Percentiles rank a stretch among this genome's conserved stretches.
These are phyloP conservation scores for Mycena filopes DNA, from an alignment of 768 basidiomycete species.

Conservation along the genomic window DNA sequence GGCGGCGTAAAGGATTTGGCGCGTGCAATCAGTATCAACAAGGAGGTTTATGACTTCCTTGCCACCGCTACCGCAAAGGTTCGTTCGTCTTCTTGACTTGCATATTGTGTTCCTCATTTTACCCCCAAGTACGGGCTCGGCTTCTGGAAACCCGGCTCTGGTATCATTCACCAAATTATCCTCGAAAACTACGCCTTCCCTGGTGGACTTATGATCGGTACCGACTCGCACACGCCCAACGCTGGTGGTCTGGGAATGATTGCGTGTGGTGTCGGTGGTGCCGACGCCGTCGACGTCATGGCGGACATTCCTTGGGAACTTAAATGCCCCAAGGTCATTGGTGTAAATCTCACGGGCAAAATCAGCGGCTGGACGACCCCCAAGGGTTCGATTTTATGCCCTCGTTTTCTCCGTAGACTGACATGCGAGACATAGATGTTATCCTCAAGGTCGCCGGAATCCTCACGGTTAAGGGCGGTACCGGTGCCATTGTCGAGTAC, in stretches of 20 bases:
- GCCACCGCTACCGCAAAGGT: slow-evolving; percentile 96
- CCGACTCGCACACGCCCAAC: slow-evolving; percentile 99
- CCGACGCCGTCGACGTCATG: slow-evolving; percentile 99
- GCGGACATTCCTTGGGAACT: slow-evolving; percentile 98
- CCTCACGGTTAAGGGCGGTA: slow-evolving; percentile 99
- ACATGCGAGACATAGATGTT: slow-evolving; percentile 70
- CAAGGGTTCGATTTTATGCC: slow-evolving; percentile 69
- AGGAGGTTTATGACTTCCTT: slow-evolving; percentile 99
- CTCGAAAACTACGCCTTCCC: slow-evolving; percentile 99
- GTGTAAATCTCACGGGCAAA: slow-evolving; percentile 95
- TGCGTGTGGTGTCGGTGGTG: slow-evolving; percentile 99
- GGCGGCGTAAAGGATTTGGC: slow-evolving; percentile 95
- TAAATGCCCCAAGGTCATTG: slow-evolving; percentile 99
- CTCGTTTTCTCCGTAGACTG: slow-evolving; percentile 7
- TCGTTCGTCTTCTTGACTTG: slow-evolving; percentile 22
- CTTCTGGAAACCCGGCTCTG: slow-evolving; percentile 99
- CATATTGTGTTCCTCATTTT: slow-evolving; percentile 5
- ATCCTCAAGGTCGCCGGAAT: slow-evolving; percentile 99
- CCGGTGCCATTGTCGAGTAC: slow-evolving; percentile 99
- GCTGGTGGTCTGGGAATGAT: slow-evolving; percentile 99
- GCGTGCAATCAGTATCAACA: slow-evolving; percentile 93
- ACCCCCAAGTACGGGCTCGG: slow-evolving; percentile 88
- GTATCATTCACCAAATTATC: slow-evolving; percentile 99
- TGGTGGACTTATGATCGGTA: slow-evolving; percentile 99
- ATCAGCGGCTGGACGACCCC: slow-evolving; percentile 98